Base-by-base conservation (phyloP, 2,329 filamentous ascomycete genomes). In the Microcyclospora tardicrescens region DNA sequence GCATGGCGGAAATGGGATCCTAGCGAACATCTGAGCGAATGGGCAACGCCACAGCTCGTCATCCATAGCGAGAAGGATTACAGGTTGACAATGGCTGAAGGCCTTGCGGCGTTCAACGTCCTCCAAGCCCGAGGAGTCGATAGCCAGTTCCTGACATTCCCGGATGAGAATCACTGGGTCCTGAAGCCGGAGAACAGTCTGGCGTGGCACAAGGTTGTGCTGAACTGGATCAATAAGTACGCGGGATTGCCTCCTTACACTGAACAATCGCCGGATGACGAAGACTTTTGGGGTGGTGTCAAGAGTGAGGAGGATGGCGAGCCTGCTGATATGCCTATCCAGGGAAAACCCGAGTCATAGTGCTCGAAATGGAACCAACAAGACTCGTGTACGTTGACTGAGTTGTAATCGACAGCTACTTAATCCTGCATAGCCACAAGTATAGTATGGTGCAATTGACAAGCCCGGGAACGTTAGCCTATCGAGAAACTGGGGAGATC, bases 61-160 rank as follows among this genome's bases (percentile, higher is more conserved):
- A 86, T 96, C 39, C 89, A 96, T 61, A 89, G 78, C 54, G 84
- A 91, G 52, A 70, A 91, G 27, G 89, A 96, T 60, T 96, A 94
- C 57, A 75, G 89, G 13, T 66, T 95, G 16, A 81, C 86, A 1
- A 79, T 96, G 38, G 77, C 80, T 0, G 89, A 95, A 60, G 87
- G 86, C 0, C 61, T 94, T 38, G 74, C 82, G 2, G 81, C 84
- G 37, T 94, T 93, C 64, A 93, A 93, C 47, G 79, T 86, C 6
- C 65, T 94, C 24, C 86, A 94, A 62, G 73, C 76, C 16, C 72
- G 73, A 37, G 77, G 77, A 0, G 71, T 93, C 1, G 78, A 83
- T 14, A 91, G 83, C 58, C 77, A 80, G 47, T 75, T 93, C 47
- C 55, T 93, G 48, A 79, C 77, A 14, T 94, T 93, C 56, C 83